A percentile compares a stretch with the other conserved stretches of the same genome.
phyloP scores from a whole-genome alignment of 164 flowering plant genomes.

The Stephania cephalantha region DNA sequence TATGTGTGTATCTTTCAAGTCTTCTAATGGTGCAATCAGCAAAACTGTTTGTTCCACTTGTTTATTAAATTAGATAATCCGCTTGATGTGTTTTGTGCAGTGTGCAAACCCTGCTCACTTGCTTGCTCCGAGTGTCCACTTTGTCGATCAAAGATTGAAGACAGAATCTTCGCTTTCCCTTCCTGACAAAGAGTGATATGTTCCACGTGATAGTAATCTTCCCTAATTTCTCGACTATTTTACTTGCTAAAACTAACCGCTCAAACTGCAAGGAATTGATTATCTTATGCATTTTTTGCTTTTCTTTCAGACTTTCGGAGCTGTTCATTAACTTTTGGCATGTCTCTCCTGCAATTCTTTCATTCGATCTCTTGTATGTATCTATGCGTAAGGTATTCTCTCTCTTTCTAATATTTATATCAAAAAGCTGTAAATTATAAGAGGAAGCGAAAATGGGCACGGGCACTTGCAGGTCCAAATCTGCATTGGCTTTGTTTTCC shows the following conservation, averaged over 20 bases:
- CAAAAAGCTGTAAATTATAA: conserved; percentile 8
- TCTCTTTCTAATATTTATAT: conserved; percentile 15
- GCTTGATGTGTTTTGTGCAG: conserved; percentile 35
- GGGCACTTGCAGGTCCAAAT: not conserved
- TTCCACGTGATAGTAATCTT: not conserved
- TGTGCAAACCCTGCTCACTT: conserved; percentile 93
- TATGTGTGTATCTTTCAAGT: not conserved
- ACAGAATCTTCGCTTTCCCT: conserved; percentile 87
- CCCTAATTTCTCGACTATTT: not conserved
- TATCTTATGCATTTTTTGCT: not conserved
- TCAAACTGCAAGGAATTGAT: not conserved
- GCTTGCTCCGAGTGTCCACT: conserved; percentile 95
- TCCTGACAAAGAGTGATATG: conserved; percentile 29
- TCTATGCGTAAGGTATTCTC: conserved; percentile 19
- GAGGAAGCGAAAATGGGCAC: not conserved
- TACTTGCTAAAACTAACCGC: not conserved
- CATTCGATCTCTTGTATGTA: conserved; percentile 60
- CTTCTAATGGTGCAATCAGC: not conserved
- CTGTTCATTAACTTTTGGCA: conserved; percentile 24
- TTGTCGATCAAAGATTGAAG: conserved; percentile 82
- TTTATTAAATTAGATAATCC: too few species aligned
- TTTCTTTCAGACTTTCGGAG: conserved; percentile 28
- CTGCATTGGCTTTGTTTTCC: conserved; percentile 19
- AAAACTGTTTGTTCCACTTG: not conserved
- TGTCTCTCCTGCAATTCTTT: conserved; percentile 53